Conservation (phyloP, 1,139 yeast species). For the Candida pseudoviswanathii region DNA sequence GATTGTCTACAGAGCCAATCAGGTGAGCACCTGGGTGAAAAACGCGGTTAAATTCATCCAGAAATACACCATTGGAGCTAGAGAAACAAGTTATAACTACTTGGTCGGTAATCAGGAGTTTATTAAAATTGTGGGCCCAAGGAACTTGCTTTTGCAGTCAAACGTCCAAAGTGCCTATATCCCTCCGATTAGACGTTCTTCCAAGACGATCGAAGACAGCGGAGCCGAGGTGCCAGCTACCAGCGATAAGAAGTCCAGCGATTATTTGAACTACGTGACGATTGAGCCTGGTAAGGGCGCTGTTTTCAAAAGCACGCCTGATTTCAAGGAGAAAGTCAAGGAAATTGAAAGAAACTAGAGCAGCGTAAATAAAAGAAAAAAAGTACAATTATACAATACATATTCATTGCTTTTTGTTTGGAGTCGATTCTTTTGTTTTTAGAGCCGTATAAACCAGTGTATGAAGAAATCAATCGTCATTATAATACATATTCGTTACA, state of each 20-base stretch:
- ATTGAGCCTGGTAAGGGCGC: constrained; percentile 43
- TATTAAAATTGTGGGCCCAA: constrained; percentile 56
- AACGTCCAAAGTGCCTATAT: constrained; percentile 17
- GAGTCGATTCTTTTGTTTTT: neutral
- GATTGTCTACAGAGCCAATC: constrained; percentile 3
- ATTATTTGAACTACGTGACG: constrained; percentile 49
- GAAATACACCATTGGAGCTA: constrained; percentile 4
- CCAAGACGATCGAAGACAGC: neutral
- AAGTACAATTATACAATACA: neutral
- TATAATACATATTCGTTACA: neutral
- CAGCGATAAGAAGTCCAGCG: constrained; percentile 25
- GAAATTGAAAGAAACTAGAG: constrained; percentile 21
- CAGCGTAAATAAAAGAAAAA: neutral
- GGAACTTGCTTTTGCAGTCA: constrained; percentile 54
- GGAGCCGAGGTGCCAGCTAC: neutral
- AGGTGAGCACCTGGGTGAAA: neutral
- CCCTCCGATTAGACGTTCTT: constrained; percentile 7
- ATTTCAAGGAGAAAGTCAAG: constrained; percentile 41
- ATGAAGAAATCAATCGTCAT: neutral
- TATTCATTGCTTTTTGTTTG: neutral
- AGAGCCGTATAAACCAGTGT: neutral
- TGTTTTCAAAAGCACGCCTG: constrained; percentile 43
- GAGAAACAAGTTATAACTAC: constrained; percentile 18
- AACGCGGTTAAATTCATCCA: neutral
- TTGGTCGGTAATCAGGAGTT: constrained; percentile 40